phyloP scores from a whole-genome alignment of 2,329 filamentous ascomycete genomes.

The Colletotrichum spinosum region DNA sequence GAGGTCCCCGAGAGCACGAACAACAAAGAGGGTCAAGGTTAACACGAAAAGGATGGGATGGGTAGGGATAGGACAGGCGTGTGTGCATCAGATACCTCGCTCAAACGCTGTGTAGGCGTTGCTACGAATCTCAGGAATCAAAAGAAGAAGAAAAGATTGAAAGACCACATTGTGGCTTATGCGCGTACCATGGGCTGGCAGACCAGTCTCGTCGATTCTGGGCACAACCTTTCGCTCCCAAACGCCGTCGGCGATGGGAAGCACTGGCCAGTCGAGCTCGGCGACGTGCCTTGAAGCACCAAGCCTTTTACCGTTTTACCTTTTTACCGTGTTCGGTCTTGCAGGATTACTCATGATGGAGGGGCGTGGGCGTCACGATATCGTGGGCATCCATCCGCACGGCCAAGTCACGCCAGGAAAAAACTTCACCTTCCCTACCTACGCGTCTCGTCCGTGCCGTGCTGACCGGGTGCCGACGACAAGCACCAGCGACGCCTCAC shows the following conservation, averaged over 20 bases:
- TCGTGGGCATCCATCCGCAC: constrained; percentile 5
- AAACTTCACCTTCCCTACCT: neutral
- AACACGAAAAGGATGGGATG: constrained; percentile 26
- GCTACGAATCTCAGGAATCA: neutral
- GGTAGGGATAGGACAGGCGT: constrained; percentile 33
- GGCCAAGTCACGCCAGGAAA: neutral
- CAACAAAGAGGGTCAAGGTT: constrained; percentile 8
- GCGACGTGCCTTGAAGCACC: constrained; percentile 4
- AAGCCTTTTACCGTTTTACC: too few relatives aligned
- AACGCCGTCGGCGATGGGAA: constrained; percentile 8
- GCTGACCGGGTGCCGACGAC: too few relatives aligned
- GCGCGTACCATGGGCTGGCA: neutral
- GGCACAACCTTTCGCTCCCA: neutral
- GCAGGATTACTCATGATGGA: too few relatives aligned
- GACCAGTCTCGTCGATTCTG: neutral
- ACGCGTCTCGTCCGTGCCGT: neutral
- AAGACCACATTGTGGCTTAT: constrained; percentile 22
- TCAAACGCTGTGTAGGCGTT: constrained; percentile 19
- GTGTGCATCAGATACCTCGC: constrained; percentile 36
- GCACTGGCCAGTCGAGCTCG: constrained; percentile 5
- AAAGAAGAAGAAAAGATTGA: constrained; percentile 4
- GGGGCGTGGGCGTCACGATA: neutral
- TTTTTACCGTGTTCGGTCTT: too few relatives aligned
- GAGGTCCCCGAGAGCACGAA: neutral
- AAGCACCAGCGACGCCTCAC: too few relatives aligned